Base-by-base conservation (phyloP, 768 basidiomycete genomes). In the Glaciozyma antarctica region DNA sequence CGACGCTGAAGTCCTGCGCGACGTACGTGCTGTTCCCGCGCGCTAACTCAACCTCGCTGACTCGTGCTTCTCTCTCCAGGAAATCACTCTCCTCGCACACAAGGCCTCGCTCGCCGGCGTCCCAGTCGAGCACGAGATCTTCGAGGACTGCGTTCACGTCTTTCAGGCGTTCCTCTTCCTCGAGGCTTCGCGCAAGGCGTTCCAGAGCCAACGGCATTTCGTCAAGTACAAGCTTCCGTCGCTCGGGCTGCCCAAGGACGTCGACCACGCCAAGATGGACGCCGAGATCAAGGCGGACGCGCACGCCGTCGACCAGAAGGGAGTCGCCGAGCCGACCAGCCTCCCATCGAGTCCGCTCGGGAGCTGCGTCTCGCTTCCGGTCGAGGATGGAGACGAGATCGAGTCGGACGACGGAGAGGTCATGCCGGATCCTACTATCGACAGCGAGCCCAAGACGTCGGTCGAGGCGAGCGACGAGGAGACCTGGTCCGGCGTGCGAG, bases 1-100 rank as follows among this genome's bases (percentile, higher is more conserved):
- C 22, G 94, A 97, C 67, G 87, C 90, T 1, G 94, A 99, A 75
- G 90, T 95, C 0, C 80, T 99, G n/a, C 81, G 91, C 32, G 94
- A 99, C 73, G 94, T 98, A 75, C n/a, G n/a, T n/a, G 6, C n/a
- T 51, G 9, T 16, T 51, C 24, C 3, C 13, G 13, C 5, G 10
- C n/a, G 5, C 49, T 26, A 4, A 4, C 26, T 26, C 5, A 51
- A 6, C 47, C 21, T 21, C 5, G 26, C 26, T 24, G n/a, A 48
- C 16, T 48, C 8, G 13, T 21, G n/a, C 21, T 26, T 5, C 8
- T 2, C 22, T 24, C 49, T 10, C 10, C 49, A 41, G 49, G n/a
- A 58, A 43, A 86, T 90, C 28, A 86, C 87, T 21, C 81, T 99
- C 13, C 76, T 98, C 32, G 91, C 93, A 2, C 89, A 94, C 77